Evolutionary conservation across 225 moss, liverwort and hornwort genomes (phyloP).

Genomic region (Straminergon stramineum): DNA sequence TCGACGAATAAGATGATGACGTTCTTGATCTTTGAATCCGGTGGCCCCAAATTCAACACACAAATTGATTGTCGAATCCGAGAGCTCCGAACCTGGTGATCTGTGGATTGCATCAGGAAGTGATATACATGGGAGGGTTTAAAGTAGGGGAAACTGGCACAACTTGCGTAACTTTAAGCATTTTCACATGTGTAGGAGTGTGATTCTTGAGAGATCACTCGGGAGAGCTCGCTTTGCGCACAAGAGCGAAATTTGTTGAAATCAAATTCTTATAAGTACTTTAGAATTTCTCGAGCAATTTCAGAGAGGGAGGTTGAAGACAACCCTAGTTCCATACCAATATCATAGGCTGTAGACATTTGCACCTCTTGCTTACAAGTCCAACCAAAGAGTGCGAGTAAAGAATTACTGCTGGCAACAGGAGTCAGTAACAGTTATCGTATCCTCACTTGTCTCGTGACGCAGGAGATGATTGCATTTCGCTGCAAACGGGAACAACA

Average conservation of each 20-base stretch:
- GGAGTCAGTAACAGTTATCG: neutral
- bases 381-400: no score
- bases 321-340: neutral
- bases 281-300: neutral
- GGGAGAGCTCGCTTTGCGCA: neutral
- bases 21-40: neutral
- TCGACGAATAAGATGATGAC: neutral
- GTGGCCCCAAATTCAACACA: neutral
- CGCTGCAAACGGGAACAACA: slow-evolving; percentile 41
- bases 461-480: slow-evolving; percentile 50
- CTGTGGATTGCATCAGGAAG: neutral
- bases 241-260: neutral
- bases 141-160: neutral
- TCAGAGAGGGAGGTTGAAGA: no score
- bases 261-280: neutral
- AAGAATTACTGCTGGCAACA: neutral
- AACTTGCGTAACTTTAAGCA: neutral
- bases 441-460: neutral
- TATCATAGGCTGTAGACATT: neutral
- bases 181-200: neutral
- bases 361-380: neutral
- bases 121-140: neutral
- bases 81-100: neutral
- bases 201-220: neutral
- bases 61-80: neutral